A percentile compares a stretch with the other conserved stretches of the same genome.
phyloP scores from a whole-genome alignment of 2,329 filamentous ascomycete species.

The Aureobasidium sp. region DNA sequence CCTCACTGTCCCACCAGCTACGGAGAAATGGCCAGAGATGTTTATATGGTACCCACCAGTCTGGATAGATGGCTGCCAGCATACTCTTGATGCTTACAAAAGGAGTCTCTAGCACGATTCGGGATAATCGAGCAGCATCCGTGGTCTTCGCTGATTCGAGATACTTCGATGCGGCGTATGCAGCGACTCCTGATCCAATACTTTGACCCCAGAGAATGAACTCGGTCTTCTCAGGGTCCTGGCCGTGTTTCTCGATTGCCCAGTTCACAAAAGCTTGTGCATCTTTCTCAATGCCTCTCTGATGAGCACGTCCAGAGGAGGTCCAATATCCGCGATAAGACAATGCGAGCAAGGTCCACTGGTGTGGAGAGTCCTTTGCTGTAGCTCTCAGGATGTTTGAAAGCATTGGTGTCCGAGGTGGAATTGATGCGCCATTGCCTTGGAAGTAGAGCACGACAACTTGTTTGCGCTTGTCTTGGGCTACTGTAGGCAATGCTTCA shows the following conservation, averaged over 20 bases:
- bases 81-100: slow-evolving; percentile 64
- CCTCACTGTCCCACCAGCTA: slow-evolving; percentile 45
- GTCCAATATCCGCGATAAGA: slow-evolving; percentile 71
- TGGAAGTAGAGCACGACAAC: slow-evolving; percentile 40
- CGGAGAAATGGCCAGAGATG: slow-evolving; percentile 66
- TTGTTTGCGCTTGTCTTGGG: neutral
- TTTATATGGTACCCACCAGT: slow-evolving; percentile 70
- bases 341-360: slow-evolving; percentile 36
- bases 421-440: slow-evolving; percentile 38
- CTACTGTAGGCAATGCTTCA: neutral
- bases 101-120: slow-evolving; percentile 65
- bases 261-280: slow-evolving; percentile 55
- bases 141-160: slow-evolving; percentile 21
- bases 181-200: slow-evolving; percentile 64
- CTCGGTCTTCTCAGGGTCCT: slow-evolving; percentile 25
- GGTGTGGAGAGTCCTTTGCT: slow-evolving; percentile 10
- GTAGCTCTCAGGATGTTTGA: slow-evolving; percentile 34
- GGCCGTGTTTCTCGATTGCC: slow-evolving; percentile 40
- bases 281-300: slow-evolving; percentile 61
- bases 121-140: slow-evolving; percentile 21
- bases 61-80: slow-evolving; percentile 64
- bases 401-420: slow-evolving; percentile 38
- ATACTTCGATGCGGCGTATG: slow-evolving; percentile 45
- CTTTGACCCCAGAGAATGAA: slow-evolving; percentile 70
- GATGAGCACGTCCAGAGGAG: slow-evolving; percentile 61